A percentile compares a stretch with the other conserved stretches of the same genome.
These are phyloP conservation scores for Coemansia furcata DNA, from an alignment of 192 early-diverging fungal genomes.

Conservation along the genomic window DNA sequence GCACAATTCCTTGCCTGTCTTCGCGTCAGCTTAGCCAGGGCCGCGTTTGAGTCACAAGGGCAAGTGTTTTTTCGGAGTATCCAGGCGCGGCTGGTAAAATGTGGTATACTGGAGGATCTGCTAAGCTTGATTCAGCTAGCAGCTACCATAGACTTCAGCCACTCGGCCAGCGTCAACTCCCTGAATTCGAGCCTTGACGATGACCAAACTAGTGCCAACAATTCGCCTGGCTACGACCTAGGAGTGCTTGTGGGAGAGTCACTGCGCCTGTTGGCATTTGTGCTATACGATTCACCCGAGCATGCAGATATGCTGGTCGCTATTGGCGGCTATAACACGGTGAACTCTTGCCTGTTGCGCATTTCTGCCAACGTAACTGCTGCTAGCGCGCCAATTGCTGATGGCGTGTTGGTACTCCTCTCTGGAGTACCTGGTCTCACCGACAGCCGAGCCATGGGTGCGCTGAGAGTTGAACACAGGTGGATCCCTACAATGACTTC, in stretches of 20 bases:
- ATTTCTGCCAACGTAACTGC: neutral
- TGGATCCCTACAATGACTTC: slow-evolving; percentile 24
- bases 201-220: neutral
- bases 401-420: slow-evolving; percentile 31
- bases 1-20: slow-evolving; percentile 6
- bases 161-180: neutral
- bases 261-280: slow-evolving; percentile 23
- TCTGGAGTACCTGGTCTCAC: slow-evolving; percentile 15
- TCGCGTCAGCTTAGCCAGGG: slow-evolving; percentile 14
- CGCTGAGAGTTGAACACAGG: slow-evolving; percentile 15
- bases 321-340: slow-evolving; percentile 16
- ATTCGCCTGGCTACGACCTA: slow-evolving; percentile 1
- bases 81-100: neutral
- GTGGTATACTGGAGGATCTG: slow-evolving; percentile 11
- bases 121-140: slow-evolving; percentile 23
- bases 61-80: neutral
- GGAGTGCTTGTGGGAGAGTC: slow-evolving; percentile 23
- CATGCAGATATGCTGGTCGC: slow-evolving; percentile 1
- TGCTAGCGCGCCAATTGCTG: slow-evolving; percentile 10
- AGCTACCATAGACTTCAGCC: slow-evolving; percentile 10
- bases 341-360: slow-evolving; percentile 4
- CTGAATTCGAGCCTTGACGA: slow-evolving; percentile 11
- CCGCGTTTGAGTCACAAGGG: slow-evolving; percentile 3
- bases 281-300: slow-evolving; percentile 19
- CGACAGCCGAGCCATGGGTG: slow-evolving; percentile 5